phyloP scores from a whole-genome alignment of 345 rosid species.

The Pugionium cornutum region DNA sequence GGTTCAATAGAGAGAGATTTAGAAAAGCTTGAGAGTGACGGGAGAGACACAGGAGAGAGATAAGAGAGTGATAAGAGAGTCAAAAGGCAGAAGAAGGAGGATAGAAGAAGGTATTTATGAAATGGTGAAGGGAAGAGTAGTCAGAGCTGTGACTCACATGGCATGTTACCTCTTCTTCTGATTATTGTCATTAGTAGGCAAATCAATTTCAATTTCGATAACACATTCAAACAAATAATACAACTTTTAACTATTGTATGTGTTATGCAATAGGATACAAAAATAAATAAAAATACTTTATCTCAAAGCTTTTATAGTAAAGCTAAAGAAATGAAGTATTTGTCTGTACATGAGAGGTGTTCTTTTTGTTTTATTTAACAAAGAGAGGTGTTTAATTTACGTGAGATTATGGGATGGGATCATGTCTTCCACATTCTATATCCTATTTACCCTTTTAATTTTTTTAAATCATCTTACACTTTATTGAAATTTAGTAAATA shows the following conservation, averaged over 20 bases:
- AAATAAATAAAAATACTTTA: conserved; percentile 21
- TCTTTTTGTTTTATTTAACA: too few relatives aligned
- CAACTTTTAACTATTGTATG: conserved; percentile 34
- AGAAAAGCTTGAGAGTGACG: neutral
- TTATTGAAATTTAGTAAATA: neutral
- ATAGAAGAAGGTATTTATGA: conserved; percentile 64
- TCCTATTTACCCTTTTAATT: conserved; percentile 4
- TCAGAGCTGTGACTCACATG: conserved; percentile 87
- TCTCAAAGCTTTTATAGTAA: neutral
- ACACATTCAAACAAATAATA: conserved; percentile 41
- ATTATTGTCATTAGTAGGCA: conserved; percentile 1
- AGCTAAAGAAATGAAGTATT: conserved; percentile 34
- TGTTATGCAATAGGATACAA: conserved; percentile 18
- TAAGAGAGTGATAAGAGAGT: conserved; percentile 20
- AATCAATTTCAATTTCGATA: conserved; percentile 12
- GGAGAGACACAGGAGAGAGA: conserved; percentile 21
- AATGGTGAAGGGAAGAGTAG: conserved; percentile 52
- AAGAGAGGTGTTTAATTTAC: conserved; percentile 33
- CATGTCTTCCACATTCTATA: conserved; percentile 33
- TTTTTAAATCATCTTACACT: conserved; percentile 17
- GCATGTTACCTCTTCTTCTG: conserved; percentile 63
- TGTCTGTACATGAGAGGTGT: conserved; percentile 39
- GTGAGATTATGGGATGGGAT: conserved; percentile 41
- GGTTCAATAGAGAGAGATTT: conserved; percentile 32
- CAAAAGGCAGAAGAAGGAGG: conserved; percentile 45